These are phyloP conservation scores for Aspergillus haitiensis DNA, from an alignment of 495 filamentous ascomycete genomes.

Conservation along the genomic window DNA sequence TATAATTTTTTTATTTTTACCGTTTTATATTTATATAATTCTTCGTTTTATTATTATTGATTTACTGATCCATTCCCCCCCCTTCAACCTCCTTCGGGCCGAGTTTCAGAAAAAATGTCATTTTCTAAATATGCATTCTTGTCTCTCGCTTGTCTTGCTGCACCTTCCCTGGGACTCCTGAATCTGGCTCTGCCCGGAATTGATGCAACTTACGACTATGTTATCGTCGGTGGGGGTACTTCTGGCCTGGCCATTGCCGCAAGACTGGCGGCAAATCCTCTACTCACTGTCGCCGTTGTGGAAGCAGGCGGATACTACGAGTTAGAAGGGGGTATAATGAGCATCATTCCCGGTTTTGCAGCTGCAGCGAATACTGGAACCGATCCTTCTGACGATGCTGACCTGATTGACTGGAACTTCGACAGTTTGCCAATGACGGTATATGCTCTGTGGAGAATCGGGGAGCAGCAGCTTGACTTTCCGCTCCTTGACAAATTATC, in stretches of 20 bases:
- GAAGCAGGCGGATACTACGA: conserved; percentile 55
- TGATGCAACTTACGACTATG: conserved; percentile 34
- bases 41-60: too few relatives aligned
- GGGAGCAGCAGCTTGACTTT: not conserved
- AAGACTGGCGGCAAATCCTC: conserved; percentile 35
- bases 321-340: not conserved
- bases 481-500: too few relatives aligned
- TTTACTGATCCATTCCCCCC: not conserved
- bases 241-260: conserved; percentile 49
- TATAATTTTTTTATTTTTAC: too few relatives aligned
- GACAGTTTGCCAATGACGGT: conserved; percentile 35
- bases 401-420: conserved; percentile 44
- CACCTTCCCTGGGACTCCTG: not conserved
- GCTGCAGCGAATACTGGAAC: not conserved
- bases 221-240: conserved; percentile 53
- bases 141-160: not conserved
- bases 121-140: not conserved
- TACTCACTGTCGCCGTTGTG: conserved; percentile 44
- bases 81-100: not conserved
- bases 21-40: too few relatives aligned
- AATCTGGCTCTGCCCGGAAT: conserved; percentile 19
- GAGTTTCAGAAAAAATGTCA: not conserved
- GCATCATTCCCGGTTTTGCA: not conserved
- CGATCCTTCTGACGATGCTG: not conserved
- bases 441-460: not conserved